Percentiles rank a stretch among this genome's conserved stretches.
Conservation (phyloP, 2,329 filamentous ascomycete species). For the Zasmidium angulare region DNA sequence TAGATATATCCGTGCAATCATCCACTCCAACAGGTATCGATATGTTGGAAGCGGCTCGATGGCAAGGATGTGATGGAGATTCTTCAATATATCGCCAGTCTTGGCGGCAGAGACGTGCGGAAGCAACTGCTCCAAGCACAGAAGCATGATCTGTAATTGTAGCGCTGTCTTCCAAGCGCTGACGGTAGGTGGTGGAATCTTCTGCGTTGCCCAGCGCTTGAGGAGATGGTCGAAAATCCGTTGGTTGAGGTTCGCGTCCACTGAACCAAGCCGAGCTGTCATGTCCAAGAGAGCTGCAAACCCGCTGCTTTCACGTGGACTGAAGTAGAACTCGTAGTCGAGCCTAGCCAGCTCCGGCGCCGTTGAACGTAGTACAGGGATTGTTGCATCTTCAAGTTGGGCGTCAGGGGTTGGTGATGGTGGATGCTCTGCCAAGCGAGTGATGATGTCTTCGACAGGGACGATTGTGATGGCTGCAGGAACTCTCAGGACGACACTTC, state of each 20-base stretch:
- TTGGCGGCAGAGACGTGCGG: conserved; percentile 16
- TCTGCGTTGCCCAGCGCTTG: conserved; percentile 46
- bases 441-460: conserved; percentile 40
- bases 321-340: conserved; percentile 46
- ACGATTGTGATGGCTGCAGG: conserved; percentile 35
- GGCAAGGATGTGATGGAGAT: conserved; percentile 42
- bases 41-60: conserved; percentile 50
- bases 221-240: conserved; percentile 39
- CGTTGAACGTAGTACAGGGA: conserved; percentile 32
- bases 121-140: conserved; percentile 42
- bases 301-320: conserved; percentile 42
- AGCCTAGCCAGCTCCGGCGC: conserved; percentile 29
- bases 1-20: conserved; percentile 45
- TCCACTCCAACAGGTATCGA: conserved; percentile 50
- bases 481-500: conserved; percentile 21
- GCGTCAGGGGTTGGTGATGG: conserved; percentile 46
- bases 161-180: conserved; percentile 50
- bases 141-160: conserved; percentile 49
- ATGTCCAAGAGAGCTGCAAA: conserved; percentile 49
- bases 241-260: conserved; percentile 12
- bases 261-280: conserved; percentile 38
- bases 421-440: conserved; percentile 41
- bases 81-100: conserved; percentile 36
- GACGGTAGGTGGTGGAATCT: conserved; percentile 43
- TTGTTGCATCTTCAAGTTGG: conserved; percentile 44